phyloP scores from a whole-genome alignment of 768 basidiomycete genomes.

The Tricholoma hemisulphureum region DNA sequence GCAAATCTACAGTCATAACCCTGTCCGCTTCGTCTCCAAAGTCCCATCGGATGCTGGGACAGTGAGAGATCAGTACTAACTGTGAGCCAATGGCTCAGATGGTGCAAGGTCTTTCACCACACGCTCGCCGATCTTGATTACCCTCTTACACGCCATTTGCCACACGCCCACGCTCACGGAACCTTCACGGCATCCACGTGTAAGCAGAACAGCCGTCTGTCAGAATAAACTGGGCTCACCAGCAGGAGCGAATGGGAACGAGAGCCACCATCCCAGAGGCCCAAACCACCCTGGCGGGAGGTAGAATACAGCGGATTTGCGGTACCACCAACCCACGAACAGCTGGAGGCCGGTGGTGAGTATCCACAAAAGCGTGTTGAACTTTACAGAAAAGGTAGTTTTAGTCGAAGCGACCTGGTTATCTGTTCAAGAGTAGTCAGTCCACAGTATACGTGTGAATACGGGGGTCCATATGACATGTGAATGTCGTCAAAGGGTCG shows the following conservation, averaged over 20 bases:
- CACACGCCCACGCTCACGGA: constrained; percentile 92
- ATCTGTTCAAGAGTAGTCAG: constrained; percentile 44
- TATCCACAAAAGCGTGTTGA: constrained; percentile 75
- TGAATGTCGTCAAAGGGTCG: too few species aligned
- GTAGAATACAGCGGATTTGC: constrained; percentile 89
- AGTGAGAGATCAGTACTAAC: too few species aligned
- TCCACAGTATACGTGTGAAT: background rate
- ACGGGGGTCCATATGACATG: too few species aligned
- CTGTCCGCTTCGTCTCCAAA: constrained; percentile 14
- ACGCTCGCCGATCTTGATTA: constrained; percentile 75
- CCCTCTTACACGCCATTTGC: constrained; percentile 91
- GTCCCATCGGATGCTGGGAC: constrained; percentile 10
- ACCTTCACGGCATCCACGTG: constrained; percentile 43
- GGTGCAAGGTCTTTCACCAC: constrained; percentile 63
- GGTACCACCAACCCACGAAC: constrained; percentile 86
- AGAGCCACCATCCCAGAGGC: constrained; percentile 82
- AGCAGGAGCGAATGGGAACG: constrained; percentile 87
- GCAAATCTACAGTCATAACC: background rate
- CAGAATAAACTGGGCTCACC: constrained; percentile 45
- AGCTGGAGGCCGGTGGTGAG: constrained; percentile 88
- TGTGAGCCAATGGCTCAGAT: too few species aligned
- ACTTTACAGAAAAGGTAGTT: constrained; percentile 63
- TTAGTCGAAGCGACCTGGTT: constrained; percentile 58
- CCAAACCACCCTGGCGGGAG: constrained; percentile 90
- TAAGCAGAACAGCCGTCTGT: background rate